Evolutionary conservation across 2,329 filamentous ascomycete genomes (phyloP).

Genomic region (Helicocarpus griseus): DNA sequence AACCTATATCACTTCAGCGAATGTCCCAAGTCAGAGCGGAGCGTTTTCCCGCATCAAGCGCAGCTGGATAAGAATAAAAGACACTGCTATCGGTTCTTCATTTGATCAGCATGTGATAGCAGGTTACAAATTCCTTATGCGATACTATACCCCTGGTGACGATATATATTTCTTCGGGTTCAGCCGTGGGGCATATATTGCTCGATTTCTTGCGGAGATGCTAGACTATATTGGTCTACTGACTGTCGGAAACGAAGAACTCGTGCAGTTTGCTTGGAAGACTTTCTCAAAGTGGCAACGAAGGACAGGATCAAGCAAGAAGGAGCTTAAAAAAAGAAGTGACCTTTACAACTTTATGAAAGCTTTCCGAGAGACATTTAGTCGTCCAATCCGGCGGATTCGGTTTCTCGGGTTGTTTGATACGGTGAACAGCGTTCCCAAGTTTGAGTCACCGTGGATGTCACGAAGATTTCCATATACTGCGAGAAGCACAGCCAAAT

Average conservation of each 20-base stretch:
- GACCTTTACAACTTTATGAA: constrained; percentile 23
- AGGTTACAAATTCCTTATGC: constrained; percentile 49
- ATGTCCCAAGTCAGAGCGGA: constrained; percentile 22
- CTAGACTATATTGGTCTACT: constrained; percentile 41
- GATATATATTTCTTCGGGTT: constrained; percentile 50
- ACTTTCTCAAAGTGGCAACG: constrained; percentile 25
- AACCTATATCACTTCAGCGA: constrained; percentile 32
- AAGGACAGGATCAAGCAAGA: constrained; percentile 16
- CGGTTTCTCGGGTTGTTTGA: constrained; percentile 49
- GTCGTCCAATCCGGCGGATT: constrained; percentile 36
- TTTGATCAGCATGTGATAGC: constrained; percentile 45
- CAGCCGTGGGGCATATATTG: constrained; percentile 44
- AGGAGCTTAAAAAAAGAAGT: constrained; percentile 9
- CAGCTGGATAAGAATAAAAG: constrained; percentile 12
- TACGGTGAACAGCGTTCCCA: constrained; percentile 42
- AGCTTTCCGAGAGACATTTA: constrained; percentile 43
- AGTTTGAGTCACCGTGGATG: constrained; percentile 27
- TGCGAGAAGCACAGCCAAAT: constrained; percentile 24
- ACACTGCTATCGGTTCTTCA: constrained; percentile 15
- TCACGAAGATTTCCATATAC: constrained; percentile 15
- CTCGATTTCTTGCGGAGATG: constrained; percentile 45
- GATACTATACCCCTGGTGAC: constrained; percentile 42
- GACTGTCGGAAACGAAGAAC: constrained; percentile 44
- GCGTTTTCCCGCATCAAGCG: constrained; percentile 17
- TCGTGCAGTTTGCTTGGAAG: constrained; percentile 42